These are phyloP conservation scores for Allantophomopsis lycopodina DNA, from an alignment of 2,329 filamentous ascomycete species.

Conservation along the genomic window DNA sequence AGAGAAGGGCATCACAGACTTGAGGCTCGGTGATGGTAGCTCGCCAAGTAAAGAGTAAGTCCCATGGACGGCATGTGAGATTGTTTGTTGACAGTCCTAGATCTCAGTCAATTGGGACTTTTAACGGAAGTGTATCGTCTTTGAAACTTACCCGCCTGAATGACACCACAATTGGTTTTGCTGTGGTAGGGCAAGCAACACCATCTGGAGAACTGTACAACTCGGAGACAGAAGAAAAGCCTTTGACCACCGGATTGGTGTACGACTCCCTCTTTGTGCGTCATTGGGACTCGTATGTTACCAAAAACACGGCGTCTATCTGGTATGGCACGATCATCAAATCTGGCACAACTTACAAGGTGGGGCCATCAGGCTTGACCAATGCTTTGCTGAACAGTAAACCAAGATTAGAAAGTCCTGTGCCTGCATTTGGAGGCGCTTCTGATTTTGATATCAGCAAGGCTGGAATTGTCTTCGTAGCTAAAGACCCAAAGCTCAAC, in stretches of 20 bases:
- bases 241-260: constrained; percentile 50
- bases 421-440: constrained; percentile 65
- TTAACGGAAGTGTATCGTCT: constrained; percentile 41
- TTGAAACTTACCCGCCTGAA: constrained; percentile 40
- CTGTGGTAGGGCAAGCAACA: constrained; percentile 49
- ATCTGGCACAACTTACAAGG: constrained; percentile 15
- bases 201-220: constrained; percentile 59
- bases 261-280: constrained; percentile 67
- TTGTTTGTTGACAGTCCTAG: constrained; percentile 10
- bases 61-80: no score
- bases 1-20: constrained; percentile 28
- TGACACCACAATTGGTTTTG: constrained; percentile 35
- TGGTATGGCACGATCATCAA: constrained; percentile 53
- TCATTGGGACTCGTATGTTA: constrained; percentile 71
- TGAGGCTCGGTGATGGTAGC: constrained; percentile 14
- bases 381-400: constrained; percentile 49
- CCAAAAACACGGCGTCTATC: constrained; percentile 54
- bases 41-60: constrained; percentile 10
- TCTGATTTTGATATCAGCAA: constrained; percentile 67
- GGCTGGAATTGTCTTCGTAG: constrained; percentile 56
- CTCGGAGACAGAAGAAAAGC: constrained; percentile 42
- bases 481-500: constrained; percentile 59
- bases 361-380: constrained; percentile 29
- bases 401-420: constrained; percentile 44
- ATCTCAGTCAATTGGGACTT: constrained; percentile 29